phyloP scores from a whole-genome alignment of 2,329 filamentous ascomycete species.

The Rhynchosporium agropyri region DNA sequence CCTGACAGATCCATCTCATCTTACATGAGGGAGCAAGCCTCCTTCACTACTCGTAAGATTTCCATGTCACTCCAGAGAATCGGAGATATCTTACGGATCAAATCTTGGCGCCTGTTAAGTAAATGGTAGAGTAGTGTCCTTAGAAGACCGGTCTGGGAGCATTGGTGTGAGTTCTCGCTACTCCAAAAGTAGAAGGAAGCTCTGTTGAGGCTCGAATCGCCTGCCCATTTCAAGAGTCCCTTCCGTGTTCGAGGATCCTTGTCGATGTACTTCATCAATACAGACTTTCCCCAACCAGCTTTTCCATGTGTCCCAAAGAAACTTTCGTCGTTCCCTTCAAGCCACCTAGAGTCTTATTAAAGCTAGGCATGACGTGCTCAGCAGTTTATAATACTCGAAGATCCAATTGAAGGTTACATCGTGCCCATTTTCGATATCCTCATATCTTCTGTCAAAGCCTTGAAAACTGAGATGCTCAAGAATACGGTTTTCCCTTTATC shows the following conservation, averaged over 20 bases:
- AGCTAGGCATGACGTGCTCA: not conserved
- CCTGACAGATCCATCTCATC: no score
- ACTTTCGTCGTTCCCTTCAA: not conserved
- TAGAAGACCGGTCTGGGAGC: slow-evolving; percentile 8
- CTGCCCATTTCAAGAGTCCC: not conserved
- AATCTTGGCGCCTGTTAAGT: not conserved
- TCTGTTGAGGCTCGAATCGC: not conserved
- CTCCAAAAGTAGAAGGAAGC: slow-evolving; percentile 16
- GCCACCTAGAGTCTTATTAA: not conserved
- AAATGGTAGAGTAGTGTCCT: slow-evolving; percentile 1
- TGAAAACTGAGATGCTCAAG: not conserved
- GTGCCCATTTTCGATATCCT: not conserved
- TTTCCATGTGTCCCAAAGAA: slow-evolving; percentile 10
- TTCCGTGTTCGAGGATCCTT: slow-evolving; percentile 34
- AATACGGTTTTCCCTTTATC: not conserved
- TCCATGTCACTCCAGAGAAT: not conserved
- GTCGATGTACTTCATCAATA: slow-evolving; percentile 37
- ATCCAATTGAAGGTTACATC: not conserved
- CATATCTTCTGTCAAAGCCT: not conserved
- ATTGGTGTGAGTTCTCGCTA: slow-evolving; percentile 7
- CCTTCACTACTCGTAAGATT: not conserved
- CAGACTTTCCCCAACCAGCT: slow-evolving; percentile 9
- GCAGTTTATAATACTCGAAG: not conserved
- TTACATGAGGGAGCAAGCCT: no score
- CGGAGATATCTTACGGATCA: not conserved